Evolutionary conservation across 495 filamentous ascomycete genomes (phyloP).

Genomic region (Clohesyomyces aquaticus): DNA sequence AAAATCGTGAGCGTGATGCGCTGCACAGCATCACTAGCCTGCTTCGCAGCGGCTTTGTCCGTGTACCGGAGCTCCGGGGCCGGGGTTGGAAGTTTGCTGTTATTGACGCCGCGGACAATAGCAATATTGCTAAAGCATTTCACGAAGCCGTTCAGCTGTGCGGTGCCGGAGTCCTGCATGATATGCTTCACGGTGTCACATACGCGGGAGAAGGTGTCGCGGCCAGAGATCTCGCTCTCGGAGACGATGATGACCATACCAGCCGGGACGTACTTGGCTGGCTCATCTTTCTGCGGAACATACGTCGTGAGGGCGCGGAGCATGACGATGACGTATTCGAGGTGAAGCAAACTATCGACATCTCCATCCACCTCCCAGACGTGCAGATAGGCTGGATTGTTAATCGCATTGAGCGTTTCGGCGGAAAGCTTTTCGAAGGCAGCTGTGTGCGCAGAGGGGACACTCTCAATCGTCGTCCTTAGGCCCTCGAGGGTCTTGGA

Average conservation of each 20-base stretch:
- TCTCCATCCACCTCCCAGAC: constrained; percentile 31
- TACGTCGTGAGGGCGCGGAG: constrained; percentile 1
- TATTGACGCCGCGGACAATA: constrained; percentile 17
- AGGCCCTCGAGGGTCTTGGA: constrained; percentile 11
- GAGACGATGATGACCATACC: constrained; percentile 22
- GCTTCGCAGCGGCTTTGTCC: neutral
- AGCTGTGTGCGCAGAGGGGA: constrained; percentile 12
- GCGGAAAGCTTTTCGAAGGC: constrained; percentile 11
- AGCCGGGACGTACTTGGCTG: neutral
- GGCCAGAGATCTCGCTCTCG: neutral
- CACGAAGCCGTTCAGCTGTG: neutral
- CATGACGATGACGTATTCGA: constrained; percentile 21
- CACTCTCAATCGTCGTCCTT: neutral
- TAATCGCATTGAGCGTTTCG: neutral
- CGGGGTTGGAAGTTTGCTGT: neutral
- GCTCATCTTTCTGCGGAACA: neutral
- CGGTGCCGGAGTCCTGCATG: neutral
- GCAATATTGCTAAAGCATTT: neutral
- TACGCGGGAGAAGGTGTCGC: neutral
- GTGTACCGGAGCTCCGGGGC: neutral
- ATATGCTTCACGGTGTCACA: neutral
- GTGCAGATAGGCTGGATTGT: constrained; percentile 14
- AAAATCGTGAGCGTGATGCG: constrained; percentile 13
- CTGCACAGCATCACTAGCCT: neutral
- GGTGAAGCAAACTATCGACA: constrained; percentile 22